These are phyloP conservation scores for Collariella sp. DNA, from an alignment of 495 filamentous ascomycete species.

Conservation along the genomic window DNA sequence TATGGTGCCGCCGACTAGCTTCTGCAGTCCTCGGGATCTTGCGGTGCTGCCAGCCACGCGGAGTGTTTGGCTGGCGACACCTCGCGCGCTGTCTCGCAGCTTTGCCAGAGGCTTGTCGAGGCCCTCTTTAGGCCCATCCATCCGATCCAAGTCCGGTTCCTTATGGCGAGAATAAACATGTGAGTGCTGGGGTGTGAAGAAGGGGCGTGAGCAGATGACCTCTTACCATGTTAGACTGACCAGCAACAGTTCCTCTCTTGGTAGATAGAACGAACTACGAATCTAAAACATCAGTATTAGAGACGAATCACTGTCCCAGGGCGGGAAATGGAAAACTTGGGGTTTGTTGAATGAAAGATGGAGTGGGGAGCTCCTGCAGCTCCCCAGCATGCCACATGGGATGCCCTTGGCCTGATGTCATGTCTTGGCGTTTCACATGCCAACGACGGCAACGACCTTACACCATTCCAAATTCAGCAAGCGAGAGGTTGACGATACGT, in stretches of 20 bases:
- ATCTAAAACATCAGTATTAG: too few species aligned
- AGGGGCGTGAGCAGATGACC: too few species aligned
- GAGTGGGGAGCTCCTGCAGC: slow-evolving; percentile 7
- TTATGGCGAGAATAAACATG: too few species aligned
- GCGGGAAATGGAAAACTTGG: neutral
- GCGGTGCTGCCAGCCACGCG: neutral
- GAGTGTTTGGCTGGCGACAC: neutral
- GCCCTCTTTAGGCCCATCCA: too few species aligned
- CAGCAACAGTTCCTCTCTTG: too few species aligned
- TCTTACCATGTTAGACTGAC: too few species aligned
- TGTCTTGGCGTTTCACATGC: slow-evolving; percentile 7
- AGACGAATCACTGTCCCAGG: too few species aligned
- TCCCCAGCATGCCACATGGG: neutral
- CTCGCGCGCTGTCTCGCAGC: neutral
- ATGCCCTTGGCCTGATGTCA: slow-evolving; percentile 1
- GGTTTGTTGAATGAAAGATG: neutral
- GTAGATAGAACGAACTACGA: too few species aligned
- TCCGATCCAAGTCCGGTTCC: too few species aligned
- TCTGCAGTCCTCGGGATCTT: neutral
- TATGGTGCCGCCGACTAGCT: slow-evolving; percentile 55
- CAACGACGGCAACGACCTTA: neutral
- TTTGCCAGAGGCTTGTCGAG: neutral
- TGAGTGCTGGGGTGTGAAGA: too few species aligned
- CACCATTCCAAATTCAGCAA: too few species aligned
- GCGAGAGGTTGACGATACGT: too few species aligned